Evolutionary conservation across 169 alveolate genomes (phyloP), one percentile per base, ranked within the genome.

Genomic region (Plasmodium reichenowi): DNA sequence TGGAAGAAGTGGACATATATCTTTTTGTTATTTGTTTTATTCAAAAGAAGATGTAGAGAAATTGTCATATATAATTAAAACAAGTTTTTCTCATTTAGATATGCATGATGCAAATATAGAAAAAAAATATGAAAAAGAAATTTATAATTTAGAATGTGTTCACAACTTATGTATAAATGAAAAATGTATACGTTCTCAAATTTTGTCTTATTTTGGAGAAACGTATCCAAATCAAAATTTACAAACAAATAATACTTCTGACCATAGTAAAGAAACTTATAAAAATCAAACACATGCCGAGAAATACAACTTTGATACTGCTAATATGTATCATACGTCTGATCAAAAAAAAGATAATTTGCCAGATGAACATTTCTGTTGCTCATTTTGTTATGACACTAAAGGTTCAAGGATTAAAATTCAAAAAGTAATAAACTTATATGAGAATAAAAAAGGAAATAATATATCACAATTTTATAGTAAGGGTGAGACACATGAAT

Each of bases 1-100:
- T 0, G 99, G 99, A 12, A 92, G 99, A 73, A 99, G 98, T 88
- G 99, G 99, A 38, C 95, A 96, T 66, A 88, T 72, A 6, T 91
- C 98, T 12, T 85, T 91, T 17, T 95, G 97, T 15, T 88, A 95
- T 26, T 85, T 96, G 20, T 96, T 92, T 89, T 96, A 94, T 74
- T 90, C 87, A 52, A 78, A 58, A 66, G 93, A 93, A 50, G 96
- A 94, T 85, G 93, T 94, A 58, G 94, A 92, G 22, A 83, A 67
- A 2, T 29, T 68, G 24, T 29, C 91, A 24, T 83, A 56, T 54
- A 83, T 83, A 56, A 83, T 83, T 38, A 72, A 73, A 63, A 47
- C 64, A 17, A 58, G 86, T 6, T 71, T 68, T 20, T 7, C 85
- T 15, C 59, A 71, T 12, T 56, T 67, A 20, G 85, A 70, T 45